Conservation (phyloP, 2,329 filamentous ascomycete genomes). For the Boeremia exigua region DNA sequence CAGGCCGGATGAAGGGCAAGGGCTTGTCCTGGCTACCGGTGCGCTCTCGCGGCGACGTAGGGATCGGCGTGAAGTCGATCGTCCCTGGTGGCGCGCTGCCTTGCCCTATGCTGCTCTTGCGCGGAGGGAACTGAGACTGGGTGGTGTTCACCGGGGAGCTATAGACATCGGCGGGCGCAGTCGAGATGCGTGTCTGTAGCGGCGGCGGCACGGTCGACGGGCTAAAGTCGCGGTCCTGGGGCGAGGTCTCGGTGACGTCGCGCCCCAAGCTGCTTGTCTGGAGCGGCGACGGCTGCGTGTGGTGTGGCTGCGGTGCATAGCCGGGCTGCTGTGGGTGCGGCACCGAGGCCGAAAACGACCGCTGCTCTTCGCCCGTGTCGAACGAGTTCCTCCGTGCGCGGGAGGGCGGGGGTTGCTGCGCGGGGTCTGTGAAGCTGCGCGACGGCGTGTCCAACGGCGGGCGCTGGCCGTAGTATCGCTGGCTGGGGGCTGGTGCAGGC, state of each 20-base stretch:
- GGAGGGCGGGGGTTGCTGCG: slow-evolving; percentile 33
- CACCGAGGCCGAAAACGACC: slow-evolving; percentile 54
- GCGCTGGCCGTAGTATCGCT: slow-evolving; percentile 51
- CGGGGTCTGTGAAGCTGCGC: slow-evolving; percentile 52
- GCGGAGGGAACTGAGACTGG: slow-evolving; percentile 58
- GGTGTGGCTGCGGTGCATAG: slow-evolving; percentile 19
- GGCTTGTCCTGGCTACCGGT: slow-evolving; percentile 55
- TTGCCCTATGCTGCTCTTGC: slow-evolving; percentile 67
- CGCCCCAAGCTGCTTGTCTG: slow-evolving; percentile 40
- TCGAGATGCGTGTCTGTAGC: slow-evolving; percentile 52
- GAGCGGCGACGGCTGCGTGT: slow-evolving; percentile 21
- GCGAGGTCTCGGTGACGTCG: slow-evolving; percentile 41
- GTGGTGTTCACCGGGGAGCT: slow-evolving; percentile 40
- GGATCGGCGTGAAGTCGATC: slow-evolving; percentile 13
- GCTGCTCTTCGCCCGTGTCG: slow-evolving; percentile 60
- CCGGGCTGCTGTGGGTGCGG: slow-evolving; percentile 21
- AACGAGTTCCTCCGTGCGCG: slow-evolving; percentile 57
- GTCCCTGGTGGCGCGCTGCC: slow-evolving; percentile 25
- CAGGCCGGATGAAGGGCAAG: slow-evolving; percentile 71
- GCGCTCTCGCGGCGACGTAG: slow-evolving; percentile 35
- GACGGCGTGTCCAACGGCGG: slow-evolving; percentile 28
- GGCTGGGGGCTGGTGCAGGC: slow-evolving; percentile 49
- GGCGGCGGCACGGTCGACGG: slow-evolving; percentile 60
- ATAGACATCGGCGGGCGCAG: slow-evolving; percentile 43
- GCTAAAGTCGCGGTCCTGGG: slow-evolving; percentile 57